Conservation (phyloP, 306 rosid species). For the Gastrolobium villosum region DNA sequence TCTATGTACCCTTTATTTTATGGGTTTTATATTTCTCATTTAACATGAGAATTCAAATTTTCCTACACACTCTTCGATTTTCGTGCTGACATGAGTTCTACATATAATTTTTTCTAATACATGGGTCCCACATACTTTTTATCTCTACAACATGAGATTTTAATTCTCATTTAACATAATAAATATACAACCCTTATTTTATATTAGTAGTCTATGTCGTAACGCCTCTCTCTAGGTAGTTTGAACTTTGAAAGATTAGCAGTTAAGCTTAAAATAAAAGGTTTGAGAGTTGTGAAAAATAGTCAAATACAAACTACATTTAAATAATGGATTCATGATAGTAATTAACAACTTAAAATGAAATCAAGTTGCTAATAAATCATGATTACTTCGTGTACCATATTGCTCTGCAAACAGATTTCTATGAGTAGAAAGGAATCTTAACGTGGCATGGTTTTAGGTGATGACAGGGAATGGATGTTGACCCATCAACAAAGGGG, state of each 20-base stretch:
- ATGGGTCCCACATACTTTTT: too few species aligned
- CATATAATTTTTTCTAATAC: too few species aligned
- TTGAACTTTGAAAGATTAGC: slow-evolving; percentile 37
- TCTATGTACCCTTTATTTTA: slow-evolving; percentile 23
- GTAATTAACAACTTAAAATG: slow-evolving; percentile 33
- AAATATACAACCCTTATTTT: slow-evolving; percentile 34
- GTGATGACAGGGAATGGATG: slow-evolving; percentile 91
- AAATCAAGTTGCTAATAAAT: slow-evolving; percentile 33
- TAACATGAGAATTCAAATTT: too few species aligned
- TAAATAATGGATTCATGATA: slow-evolving; percentile 40
- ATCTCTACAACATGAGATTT: too few species aligned
- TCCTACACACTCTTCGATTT: too few species aligned
- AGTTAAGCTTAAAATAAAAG: slow-evolving; percentile 34
- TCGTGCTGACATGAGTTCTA: too few species aligned
- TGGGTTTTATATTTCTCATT: too few species aligned
- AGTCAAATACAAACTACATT: slow-evolving; percentile 43
- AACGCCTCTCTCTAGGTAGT: slow-evolving; percentile 33
- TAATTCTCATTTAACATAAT: too few species aligned
- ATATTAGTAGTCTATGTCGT: neutral
- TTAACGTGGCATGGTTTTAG: slow-evolving; percentile 80
- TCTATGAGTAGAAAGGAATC: slow-evolving; percentile 71
- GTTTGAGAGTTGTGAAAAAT: slow-evolving; percentile 33
- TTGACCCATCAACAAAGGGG: slow-evolving; percentile 86
- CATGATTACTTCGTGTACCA: slow-evolving; percentile 35
- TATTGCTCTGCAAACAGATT: slow-evolving; percentile 43